phyloP scores from a whole-genome alignment of 768 basidiomycete genomes.

The Phylloporus arenicola region DNA sequence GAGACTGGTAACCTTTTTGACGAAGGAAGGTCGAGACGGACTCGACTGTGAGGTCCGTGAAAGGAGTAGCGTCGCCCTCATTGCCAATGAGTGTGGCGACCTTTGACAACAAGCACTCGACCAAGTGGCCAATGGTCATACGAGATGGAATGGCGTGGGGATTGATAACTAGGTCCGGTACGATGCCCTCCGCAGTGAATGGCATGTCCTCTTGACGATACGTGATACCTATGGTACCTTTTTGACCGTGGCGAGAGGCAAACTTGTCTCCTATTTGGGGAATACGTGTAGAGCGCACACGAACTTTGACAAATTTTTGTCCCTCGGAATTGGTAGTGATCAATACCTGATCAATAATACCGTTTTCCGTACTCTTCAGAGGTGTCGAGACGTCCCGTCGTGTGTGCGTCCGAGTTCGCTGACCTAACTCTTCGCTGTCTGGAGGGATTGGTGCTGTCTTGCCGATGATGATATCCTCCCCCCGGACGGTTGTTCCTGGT shows the following conservation, averaged over 20 bases:
- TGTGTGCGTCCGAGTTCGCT: conserved; percentile 88
- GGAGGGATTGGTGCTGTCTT: conserved; percentile 97
- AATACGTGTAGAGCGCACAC: conserved; percentile 90
- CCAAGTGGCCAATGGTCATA: conserved; percentile 99
- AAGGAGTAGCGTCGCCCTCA: conserved; percentile 98
- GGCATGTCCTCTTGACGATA: conserved; percentile 99
- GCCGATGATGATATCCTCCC: conserved; percentile 98
- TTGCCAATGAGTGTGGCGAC: conserved; percentile 94
- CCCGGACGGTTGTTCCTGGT: conserved; percentile 89
- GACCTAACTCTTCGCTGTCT: conserved; percentile 95
- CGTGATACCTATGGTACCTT: conserved; percentile 99
- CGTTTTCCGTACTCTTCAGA: conserved; percentile 95
- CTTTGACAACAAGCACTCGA: conserved; percentile 95
- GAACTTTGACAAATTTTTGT: conserved; percentile 97
- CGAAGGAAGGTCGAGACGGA: conserved; percentile 90
- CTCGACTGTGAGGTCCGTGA: conserved; percentile 97
- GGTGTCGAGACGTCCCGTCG: conserved; percentile 96
- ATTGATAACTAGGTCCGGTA: conserved; percentile 96
- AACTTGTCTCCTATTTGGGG: conserved; percentile 99
- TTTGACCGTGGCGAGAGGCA: conserved; percentile 98
- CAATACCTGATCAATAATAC: conserved; percentile 95
- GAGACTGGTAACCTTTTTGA: conserved; percentile 90
- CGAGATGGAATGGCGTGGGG: conserved; percentile 99
- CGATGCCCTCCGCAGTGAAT: conserved; percentile 94
- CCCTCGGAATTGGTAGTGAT: conserved; percentile 96